These are phyloP conservation scores for Tetradesmus obliquus DNA, from an alignment of 139 green algal genomes.

Conservation along the genomic window DNA sequence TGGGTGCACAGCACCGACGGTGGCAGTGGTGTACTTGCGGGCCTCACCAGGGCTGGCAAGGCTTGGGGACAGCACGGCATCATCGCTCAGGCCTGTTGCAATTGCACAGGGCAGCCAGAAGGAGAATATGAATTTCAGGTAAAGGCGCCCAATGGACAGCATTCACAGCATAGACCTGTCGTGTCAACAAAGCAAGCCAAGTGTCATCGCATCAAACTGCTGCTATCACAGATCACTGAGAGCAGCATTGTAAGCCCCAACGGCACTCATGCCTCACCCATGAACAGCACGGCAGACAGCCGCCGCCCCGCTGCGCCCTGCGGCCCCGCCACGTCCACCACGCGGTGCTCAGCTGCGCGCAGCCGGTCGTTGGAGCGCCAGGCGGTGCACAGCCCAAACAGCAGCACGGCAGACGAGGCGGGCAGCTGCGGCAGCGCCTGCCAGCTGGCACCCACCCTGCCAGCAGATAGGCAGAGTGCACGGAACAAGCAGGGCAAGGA, in stretches of 20 bases:
- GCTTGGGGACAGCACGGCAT: not conserved
- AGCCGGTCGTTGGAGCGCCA: constrained; percentile 48
- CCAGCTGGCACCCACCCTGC: not conserved
- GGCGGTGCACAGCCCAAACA: constrained; percentile 44
- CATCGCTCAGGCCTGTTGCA: not conserved
- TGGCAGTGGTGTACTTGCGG: not conserved
- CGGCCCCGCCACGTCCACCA: constrained; percentile 5
- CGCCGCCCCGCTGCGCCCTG: not conserved
- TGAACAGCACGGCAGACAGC: constrained; percentile 44
- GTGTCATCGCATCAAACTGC: too few species aligned
- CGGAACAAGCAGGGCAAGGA: not conserved
- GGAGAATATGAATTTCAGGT: not conserved
- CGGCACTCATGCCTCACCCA: constrained; percentile 13
- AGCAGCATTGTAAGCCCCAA: too few species aligned
- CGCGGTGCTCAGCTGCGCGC: constrained; percentile 30
- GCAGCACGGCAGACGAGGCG: constrained; percentile 25
- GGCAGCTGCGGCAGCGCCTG: not conserved
- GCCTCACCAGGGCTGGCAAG: not conserved
- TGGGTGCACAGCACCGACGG: constrained; percentile 12
- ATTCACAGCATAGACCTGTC: not conserved
- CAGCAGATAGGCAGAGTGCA: too few species aligned
- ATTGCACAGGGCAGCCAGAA: not conserved
- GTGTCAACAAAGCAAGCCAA: too few species aligned
- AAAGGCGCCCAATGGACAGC: not conserved
- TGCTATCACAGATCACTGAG: too few species aligned